phyloP scores from a whole-genome alignment of 1,284 basidiomycete genomes.

The Microbotryum intermedium region DNA sequence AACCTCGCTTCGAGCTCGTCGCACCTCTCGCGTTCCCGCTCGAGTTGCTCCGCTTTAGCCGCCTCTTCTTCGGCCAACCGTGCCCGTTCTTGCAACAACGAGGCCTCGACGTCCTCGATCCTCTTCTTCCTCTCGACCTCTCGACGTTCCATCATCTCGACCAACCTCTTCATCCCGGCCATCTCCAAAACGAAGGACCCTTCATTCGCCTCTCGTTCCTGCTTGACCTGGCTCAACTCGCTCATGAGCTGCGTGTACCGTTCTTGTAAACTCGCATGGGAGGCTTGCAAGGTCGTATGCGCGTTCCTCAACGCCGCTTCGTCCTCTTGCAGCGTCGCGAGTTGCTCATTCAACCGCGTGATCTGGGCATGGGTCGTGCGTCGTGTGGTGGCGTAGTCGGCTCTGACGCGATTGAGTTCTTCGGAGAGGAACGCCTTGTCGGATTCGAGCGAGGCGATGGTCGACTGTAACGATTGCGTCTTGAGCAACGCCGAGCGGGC shows the following conservation, averaged over 20 bases:
- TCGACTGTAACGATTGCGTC: constrained; percentile 21
- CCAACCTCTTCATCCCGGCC: constrained; percentile 58
- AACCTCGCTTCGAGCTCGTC: constrained; percentile 42
- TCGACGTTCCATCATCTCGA: constrained; percentile 70
- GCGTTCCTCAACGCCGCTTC: constrained; percentile 39
- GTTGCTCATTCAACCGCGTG: constrained; percentile 58
- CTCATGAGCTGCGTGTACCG: constrained; percentile 62
- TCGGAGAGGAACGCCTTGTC: constrained; percentile 47
- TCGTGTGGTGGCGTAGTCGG: constrained; percentile 22
- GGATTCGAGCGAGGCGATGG: constrained; percentile 24
- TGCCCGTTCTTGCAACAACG: constrained; percentile 63
- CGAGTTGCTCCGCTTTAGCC: constrained; percentile 54
- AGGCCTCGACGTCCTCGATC: constrained; percentile 64
- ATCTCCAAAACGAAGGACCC: constrained; percentile 66
- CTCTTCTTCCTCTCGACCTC: constrained; percentile 68
- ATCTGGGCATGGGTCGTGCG: constrained; percentile 53
- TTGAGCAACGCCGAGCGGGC: constrained; percentile 25
- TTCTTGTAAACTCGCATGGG: constrained; percentile 56
- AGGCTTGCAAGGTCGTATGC: constrained; percentile 56
- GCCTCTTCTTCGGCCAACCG: constrained; percentile 57
- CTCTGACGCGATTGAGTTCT: constrained; percentile 22
- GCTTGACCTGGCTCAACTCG: constrained; percentile 59
- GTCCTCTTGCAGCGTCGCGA: constrained; percentile 56
- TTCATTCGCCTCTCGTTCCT: constrained; percentile 67
- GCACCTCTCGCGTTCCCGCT: constrained; percentile 44